Evolutionary conservation across 2,329 filamentous ascomycete species (phyloP).

Genomic region (Ophiostoma sp.): DNA sequence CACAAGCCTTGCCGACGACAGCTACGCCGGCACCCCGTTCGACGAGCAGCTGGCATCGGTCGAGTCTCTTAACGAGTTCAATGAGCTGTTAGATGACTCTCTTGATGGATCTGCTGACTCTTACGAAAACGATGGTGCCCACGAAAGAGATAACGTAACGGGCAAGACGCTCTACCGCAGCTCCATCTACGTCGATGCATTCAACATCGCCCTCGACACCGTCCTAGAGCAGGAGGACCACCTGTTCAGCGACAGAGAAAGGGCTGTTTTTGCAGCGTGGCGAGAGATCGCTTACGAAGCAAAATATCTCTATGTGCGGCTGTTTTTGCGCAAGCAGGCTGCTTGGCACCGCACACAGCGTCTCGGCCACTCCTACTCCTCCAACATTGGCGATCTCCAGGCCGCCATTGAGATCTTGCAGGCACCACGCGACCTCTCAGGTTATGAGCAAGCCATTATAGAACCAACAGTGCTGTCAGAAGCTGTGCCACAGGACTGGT

Average conservation of each 20-base stretch:
- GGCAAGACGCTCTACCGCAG: slow-evolving; percentile 67
- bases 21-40: neutral
- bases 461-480: neutral
- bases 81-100: slow-evolving; percentile 16
- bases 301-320: slow-evolving; percentile 89
- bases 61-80: slow-evolving; percentile 24
- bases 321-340: slow-evolving; percentile 88
- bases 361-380: slow-evolving; percentile 77
- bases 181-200: slow-evolving; percentile 95
- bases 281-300: slow-evolving; percentile 69
- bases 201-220: slow-evolving; percentile 85
- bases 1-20: neutral
- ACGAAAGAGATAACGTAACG: slow-evolving; percentile 26
- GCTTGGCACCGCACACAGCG: slow-evolving; percentile 81
- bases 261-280: slow-evolving; percentile 72
- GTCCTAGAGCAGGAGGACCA: slow-evolving; percentile 85
- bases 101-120: neutral
- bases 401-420: slow-evolving; percentile 63
- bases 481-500: slow-evolving; percentile 37
- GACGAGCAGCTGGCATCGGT: slow-evolving; percentile 12
- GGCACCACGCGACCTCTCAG: slow-evolving; percentile 50
- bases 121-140: neutral
- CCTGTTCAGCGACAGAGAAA: slow-evolving; percentile 77
- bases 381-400: slow-evolving; percentile 72
- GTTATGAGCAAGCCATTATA: neutral